Conservation (phyloP, 1,284 basidiomycete genomes). For the Fomitopsis schrenkii region DNA sequence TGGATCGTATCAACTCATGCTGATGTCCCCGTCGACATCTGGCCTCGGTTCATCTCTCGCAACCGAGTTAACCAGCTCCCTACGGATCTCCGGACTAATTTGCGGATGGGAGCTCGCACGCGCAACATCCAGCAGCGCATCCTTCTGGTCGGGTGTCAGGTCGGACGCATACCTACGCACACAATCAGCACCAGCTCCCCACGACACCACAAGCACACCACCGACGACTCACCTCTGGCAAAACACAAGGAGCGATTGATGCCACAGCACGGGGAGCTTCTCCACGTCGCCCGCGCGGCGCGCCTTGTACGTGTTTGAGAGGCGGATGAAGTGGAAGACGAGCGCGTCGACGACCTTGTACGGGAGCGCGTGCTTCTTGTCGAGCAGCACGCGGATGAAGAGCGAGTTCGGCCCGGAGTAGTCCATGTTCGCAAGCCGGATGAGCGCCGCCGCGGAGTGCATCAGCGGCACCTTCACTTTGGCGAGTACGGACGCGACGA, state of each 20-base stretch:
- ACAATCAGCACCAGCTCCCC: not conserved
- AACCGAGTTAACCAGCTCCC: conserved; percentile 79
- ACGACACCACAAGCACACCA: not conserved
- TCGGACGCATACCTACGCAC: conserved; percentile 85
- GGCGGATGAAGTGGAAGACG: conserved; percentile 96
- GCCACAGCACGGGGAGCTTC: conserved; percentile 94
- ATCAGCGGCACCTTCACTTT: conserved; percentile 94
- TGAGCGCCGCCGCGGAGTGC: conserved; percentile 93
- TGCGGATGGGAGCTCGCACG: conserved; percentile 85
- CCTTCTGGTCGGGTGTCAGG: conserved; percentile 96
- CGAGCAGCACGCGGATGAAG: conserved; percentile 94
- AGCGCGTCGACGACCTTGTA: conserved; percentile 98
- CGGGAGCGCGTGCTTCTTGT: conserved; percentile 98
- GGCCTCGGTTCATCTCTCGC: conserved; percentile 63
- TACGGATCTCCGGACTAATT: conserved; percentile 86
- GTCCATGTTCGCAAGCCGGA: conserved; percentile 95
- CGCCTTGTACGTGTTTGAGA: conserved; percentile 87
- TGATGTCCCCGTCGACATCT: conserved; percentile 39
- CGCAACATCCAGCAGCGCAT: conserved; percentile 92
- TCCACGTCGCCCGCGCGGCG: conserved; percentile 60
- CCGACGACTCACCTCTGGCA: conserved; percentile 68
- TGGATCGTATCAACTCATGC: conserved; percentile 19
- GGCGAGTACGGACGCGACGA: conserved; percentile 88
- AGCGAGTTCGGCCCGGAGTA: conserved; percentile 95
- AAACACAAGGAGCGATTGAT: conserved; percentile 95